Percentiles rank a stretch among this genome's conserved stretches.
Evolutionary conservation across 352 stramenopile species (phyloP).

Genomic region (Globisporangium lucens): DNA sequence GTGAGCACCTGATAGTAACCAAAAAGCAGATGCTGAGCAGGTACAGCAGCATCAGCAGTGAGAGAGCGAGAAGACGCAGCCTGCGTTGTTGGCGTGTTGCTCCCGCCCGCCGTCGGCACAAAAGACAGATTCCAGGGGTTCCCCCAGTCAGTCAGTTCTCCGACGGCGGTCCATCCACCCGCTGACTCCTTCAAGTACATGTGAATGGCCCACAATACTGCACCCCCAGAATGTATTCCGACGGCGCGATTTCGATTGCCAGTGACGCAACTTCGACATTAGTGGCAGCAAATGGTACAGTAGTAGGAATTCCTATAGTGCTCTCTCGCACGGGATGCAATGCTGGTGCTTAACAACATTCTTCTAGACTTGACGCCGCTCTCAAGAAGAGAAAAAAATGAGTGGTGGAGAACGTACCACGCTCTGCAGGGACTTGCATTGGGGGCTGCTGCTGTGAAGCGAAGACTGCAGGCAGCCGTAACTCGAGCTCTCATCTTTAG

Average conservation of each 20-base stretch:
- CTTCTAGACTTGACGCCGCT: not conserved
- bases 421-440: not conserved
- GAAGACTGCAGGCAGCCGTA: not conserved
- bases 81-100: not conserved
- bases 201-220: too few species aligned
- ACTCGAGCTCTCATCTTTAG: not conserved
- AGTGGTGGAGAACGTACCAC: too few species aligned
- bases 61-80: not conserved
- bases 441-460: not conserved
- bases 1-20: too few species aligned
- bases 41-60: not conserved
- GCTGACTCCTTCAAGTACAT: not conserved
- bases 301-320: not conserved
- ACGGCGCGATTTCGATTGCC: not conserved
- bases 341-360: not conserved
- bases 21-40: not conserved
- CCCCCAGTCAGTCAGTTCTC: not conserved
- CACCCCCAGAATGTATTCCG: not conserved
- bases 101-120: not conserved
- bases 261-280: not conserved
- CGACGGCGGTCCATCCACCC: not conserved
- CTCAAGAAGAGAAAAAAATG: not conserved
- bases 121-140: conserved; percentile 1
- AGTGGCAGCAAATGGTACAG: not conserved
- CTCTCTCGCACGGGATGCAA: not conserved